Evolutionary conservation across 2,329 filamentous ascomycete species (phyloP).

Genomic region (Leptographium wingfieldii): DNA sequence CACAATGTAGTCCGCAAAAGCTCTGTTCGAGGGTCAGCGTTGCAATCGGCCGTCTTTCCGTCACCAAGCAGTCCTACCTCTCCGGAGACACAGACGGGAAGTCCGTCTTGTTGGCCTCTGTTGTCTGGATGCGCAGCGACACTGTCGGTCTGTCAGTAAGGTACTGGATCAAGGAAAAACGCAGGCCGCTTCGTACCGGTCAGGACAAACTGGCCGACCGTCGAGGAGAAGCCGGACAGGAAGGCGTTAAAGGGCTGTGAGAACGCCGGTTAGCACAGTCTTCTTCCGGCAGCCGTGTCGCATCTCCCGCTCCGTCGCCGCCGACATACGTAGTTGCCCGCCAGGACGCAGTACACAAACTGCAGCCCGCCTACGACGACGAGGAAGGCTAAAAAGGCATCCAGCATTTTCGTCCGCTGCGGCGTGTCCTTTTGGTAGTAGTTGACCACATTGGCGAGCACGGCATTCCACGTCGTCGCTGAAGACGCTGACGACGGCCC

Average conservation of each 20-base stretch:
- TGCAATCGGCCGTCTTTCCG: background rate
- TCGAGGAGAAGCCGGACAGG: slow-evolving; percentile 84
- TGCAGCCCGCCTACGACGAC: slow-evolving; percentile 78
- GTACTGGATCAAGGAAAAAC: background rate
- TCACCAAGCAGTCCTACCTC: slow-evolving; percentile 38
- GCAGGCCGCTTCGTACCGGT: slow-evolving; percentile 48
- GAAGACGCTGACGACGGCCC: background rate
- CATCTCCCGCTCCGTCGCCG: background rate
- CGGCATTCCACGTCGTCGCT: slow-evolving; percentile 30
- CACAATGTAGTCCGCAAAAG: slow-evolving; percentile 92
- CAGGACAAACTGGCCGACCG: slow-evolving; percentile 94
- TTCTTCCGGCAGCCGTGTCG: background rate
- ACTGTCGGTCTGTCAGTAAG: slow-evolving; percentile 25
- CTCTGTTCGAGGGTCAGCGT: slow-evolving; percentile 52
- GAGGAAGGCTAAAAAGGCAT: slow-evolving; percentile 81
- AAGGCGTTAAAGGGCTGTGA: slow-evolving; percentile 94
- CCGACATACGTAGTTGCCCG: slow-evolving; percentile 76
- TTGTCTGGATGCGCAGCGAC: slow-evolving; percentile 83
- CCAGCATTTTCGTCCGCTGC: slow-evolving; percentile 83
- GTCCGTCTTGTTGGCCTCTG: slow-evolving; percentile 64
- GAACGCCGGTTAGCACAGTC: background rate
- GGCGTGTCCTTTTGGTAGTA: slow-evolving; percentile 73
- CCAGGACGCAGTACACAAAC: slow-evolving; percentile 84
- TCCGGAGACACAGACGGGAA: slow-evolving; percentile 69
- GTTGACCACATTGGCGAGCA: slow-evolving; percentile 57